phyloP scores from a whole-genome alignment of 179 eudicot genomes.

The Sideroxylon spinosum region DNA sequence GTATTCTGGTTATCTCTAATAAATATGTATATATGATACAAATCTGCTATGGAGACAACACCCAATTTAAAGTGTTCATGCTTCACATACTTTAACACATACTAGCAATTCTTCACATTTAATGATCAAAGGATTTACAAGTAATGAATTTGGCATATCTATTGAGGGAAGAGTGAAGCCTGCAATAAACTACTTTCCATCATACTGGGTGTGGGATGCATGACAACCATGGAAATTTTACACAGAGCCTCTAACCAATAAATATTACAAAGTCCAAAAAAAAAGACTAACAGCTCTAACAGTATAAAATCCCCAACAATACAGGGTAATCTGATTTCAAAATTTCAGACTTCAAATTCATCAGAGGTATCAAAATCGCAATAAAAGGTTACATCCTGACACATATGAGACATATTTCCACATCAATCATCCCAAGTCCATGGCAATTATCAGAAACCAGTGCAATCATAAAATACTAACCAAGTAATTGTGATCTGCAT shows the following conservation, averaged over 20 bases:
- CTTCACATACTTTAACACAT: too few species aligned
- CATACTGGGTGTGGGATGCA: neutral
- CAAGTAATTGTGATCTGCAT: conserved; percentile 2
- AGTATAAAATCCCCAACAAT: too few species aligned
- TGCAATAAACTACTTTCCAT: neutral
- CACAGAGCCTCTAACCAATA: neutral
- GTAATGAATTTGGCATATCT: too few species aligned
- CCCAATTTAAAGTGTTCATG: neutral
- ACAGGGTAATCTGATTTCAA: neutral
- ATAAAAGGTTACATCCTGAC: neutral
- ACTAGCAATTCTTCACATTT: too few species aligned
- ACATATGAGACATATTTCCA: neutral
- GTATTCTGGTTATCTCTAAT: neutral
- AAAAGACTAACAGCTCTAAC: neutral
- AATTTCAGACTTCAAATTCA: neutral
- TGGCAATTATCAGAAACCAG: neutral
- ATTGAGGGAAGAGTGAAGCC: too few species aligned
- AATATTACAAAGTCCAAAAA: too few species aligned
- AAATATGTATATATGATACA: neutral
- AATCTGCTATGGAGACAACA: neutral
- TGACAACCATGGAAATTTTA: neutral
- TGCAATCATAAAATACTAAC: neutral
- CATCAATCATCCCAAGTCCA: neutral
- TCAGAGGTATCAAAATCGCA: neutral
- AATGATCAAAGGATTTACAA: too few species aligned